Base-by-base conservation (phyloP, 2,329 filamentous ascomycete species). In the Penicillium sp. region DNA sequence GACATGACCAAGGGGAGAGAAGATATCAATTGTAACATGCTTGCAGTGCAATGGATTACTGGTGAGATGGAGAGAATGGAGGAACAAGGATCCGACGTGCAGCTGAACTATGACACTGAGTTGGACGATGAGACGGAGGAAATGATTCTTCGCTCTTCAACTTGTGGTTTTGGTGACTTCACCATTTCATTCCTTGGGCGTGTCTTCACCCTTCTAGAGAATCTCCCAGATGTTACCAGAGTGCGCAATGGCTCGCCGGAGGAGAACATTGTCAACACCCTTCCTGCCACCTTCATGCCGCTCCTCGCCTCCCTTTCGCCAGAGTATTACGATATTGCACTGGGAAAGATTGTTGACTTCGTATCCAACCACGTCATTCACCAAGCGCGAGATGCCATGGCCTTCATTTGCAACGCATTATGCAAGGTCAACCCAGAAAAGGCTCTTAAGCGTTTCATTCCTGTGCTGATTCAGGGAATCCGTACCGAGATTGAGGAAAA, bases 401-500 rank as follows among this genome's bases (percentile, higher is more conserved):
- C 96, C 1, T 99, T 96, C 83, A 98, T 98, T 53, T 90, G 93
- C 76, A 98, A 97, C 74, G 90, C 91, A 0, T 82, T 99, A 24
- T 96, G 95, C 82, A 98, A 98, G 76, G 91, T 96, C 65, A 91
- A 96, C 66, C 93, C 96, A 0, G 88, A 93, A 71, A 97, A 97
- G 78, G 92, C 95, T 0, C 81, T 99, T 50, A 95, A 93, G 71
- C 86, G 91, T 14, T 90, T 99, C 54, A 83, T 99, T 31, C 95
- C 95, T 1, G 91, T 96, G 79, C 82, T 98, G 52, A 89, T 96
- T 50, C 84, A 90, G 71, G 93, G 91, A 55, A 99, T 99, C 63
- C 90, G 93, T 60, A 96, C 91, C 59, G 95, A 99, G 74, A 99
- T 99, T 64, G 93, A 96, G 69, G 91, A 93, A 74, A 99, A 98